Percentiles rank a stretch among this genome's conserved stretches.
Evolutionary conservation across 495 filamentous ascomycete species (phyloP).

Genomic region (Aspergillus mulundensis): DNA sequence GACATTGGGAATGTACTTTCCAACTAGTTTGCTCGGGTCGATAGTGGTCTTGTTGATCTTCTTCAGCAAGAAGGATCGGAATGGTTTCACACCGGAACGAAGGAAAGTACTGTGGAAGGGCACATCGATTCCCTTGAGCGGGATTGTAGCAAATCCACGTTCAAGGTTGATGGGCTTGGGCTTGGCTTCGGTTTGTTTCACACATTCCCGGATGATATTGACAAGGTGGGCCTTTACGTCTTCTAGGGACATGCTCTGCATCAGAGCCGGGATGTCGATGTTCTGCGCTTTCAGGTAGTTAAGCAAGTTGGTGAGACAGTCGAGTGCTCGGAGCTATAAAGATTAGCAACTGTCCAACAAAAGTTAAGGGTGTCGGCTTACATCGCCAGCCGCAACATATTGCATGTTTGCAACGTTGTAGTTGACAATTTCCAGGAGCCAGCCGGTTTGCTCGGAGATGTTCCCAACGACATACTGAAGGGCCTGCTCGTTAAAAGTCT

Average conservation of each 20-base stretch:
- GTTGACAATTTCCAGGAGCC: slow-evolving; percentile 98
- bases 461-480: slow-evolving; percentile 92
- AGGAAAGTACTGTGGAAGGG: slow-evolving; percentile 99
- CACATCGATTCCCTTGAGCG: slow-evolving; percentile 93
- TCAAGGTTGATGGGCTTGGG: slow-evolving; percentile 81
- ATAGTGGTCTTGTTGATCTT: slow-evolving; percentile 99
- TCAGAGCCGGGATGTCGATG: slow-evolving; percentile 90
- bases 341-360: slow-evolving; percentile 30
- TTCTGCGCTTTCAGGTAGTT: slow-evolving; percentile 95
- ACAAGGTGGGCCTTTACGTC: slow-evolving; percentile 77
- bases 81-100: slow-evolving; percentile 95
- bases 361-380: no score
- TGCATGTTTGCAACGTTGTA: slow-evolving; percentile 98
- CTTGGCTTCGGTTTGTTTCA: slow-evolving; percentile 80
- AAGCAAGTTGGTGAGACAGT: slow-evolving; percentile 84
- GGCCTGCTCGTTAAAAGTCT: slow-evolving; percentile 96
- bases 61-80: slow-evolving; percentile 94
- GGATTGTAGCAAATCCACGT: slow-evolving; percentile 95
- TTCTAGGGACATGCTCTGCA: slow-evolving; percentile 76
- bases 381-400: slow-evolving; percentile 94
- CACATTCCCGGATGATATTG: slow-evolving; percentile 81
- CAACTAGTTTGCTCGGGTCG: slow-evolving; percentile 90
- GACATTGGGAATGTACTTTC: slow-evolving; percentile 99
- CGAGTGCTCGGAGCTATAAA: slow-evolving; percentile 73
- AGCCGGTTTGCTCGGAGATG: slow-evolving; percentile 85